A percentile compares a stretch with the other conserved stretches of the same genome.
Evolutionary conservation across 2,329 filamentous ascomycete species (phyloP).

Genomic region (Penicillium hordei): DNA sequence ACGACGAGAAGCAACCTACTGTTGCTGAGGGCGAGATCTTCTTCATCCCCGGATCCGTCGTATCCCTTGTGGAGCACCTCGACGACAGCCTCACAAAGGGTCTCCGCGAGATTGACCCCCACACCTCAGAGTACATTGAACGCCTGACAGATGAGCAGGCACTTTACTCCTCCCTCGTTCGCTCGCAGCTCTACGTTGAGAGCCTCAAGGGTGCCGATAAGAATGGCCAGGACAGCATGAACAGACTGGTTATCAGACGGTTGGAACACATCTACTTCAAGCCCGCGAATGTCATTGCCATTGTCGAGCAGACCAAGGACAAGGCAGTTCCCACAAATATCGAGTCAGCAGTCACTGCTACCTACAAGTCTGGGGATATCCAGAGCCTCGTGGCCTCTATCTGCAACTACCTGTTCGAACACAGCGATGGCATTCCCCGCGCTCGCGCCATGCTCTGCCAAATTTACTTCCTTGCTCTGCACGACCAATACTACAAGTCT

Average conservation of each 20-base stretch:
- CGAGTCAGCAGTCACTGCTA: slow-evolving; percentile 79
- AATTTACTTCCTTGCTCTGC: slow-evolving; percentile 96
- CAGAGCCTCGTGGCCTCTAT: slow-evolving; percentile 74
- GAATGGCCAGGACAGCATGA: slow-evolving; percentile 81
- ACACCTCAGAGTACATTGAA: slow-evolving; percentile 98
- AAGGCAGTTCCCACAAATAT: slow-evolving; percentile 69
- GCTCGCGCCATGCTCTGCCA: slow-evolving; percentile 97
- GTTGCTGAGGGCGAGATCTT: slow-evolving; percentile 72
- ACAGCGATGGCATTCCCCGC: slow-evolving; percentile 94
- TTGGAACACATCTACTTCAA: slow-evolving; percentile 99
- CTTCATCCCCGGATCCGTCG: slow-evolving; percentile 90
- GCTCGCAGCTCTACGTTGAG: slow-evolving; percentile 86
- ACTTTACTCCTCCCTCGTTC: slow-evolving; percentile 90
- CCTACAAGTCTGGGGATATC: slow-evolving; percentile 66
- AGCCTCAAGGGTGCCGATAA: slow-evolving; percentile 67
- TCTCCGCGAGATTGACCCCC: slow-evolving; percentile 95
- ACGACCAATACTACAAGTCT: slow-evolving; percentile 96
- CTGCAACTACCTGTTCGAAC: slow-evolving; percentile 89
- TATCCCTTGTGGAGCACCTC: slow-evolving; percentile 90
- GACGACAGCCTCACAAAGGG: slow-evolving; percentile 97
- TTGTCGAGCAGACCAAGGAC: slow-evolving; percentile 93
- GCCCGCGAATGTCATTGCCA: slow-evolving; percentile 88
- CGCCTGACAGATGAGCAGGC: slow-evolving; percentile 85
- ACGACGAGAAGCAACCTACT: slow-evolving; percentile 88
- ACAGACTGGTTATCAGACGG: slow-evolving; percentile 89